These are phyloP conservation scores for Moesziomyces globuligerus DNA, from an alignment of 1,284 basidiomycete species.

Conservation along the genomic window DNA sequence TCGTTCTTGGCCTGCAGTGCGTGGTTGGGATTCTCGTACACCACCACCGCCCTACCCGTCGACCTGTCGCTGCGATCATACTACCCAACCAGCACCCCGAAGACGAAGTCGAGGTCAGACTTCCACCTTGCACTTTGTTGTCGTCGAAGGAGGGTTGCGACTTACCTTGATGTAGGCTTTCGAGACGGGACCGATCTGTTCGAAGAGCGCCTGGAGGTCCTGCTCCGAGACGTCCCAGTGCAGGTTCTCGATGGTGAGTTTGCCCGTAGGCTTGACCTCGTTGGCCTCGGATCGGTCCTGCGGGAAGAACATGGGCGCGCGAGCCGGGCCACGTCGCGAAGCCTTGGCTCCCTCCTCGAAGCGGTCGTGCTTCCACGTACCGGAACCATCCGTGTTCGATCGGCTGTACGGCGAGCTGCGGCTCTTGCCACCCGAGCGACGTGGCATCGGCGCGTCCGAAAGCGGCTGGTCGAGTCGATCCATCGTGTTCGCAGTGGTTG, in stretches of 20 bases:
- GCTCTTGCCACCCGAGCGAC: slow-evolving; percentile 19
- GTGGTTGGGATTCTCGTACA: slow-evolving; percentile 81
- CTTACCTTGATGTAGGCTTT: slow-evolving; percentile 89
- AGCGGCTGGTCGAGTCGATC: slow-evolving; percentile 35
- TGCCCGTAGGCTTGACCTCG: slow-evolving; percentile 45
- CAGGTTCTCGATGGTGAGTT: slow-evolving; percentile 82
- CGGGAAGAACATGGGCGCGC: slow-evolving; percentile 32
- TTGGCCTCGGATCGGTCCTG: slow-evolving; percentile 31
- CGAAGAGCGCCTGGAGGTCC: slow-evolving; percentile 80
- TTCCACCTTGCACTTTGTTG: too few species aligned
- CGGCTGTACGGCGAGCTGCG: slow-evolving; percentile 40
- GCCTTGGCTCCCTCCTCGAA: slow-evolving; percentile 9
- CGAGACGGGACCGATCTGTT: slow-evolving; percentile 88
- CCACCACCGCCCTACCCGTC: slow-evolving; percentile 81
- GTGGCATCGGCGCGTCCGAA: slow-evolving; percentile 8
- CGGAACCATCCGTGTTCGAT: slow-evolving; percentile 13
- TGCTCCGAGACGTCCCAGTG: slow-evolving; percentile 92
- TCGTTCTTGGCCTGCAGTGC: slow-evolving; percentile 85
- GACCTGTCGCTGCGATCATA: slow-evolving; percentile 96
- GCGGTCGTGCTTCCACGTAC: slow-evolving; percentile 43
- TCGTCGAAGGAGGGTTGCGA: background rate
- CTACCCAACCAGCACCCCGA: slow-evolving; percentile 69
- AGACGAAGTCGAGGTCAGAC: background rate
- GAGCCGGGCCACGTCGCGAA: slow-evolving; percentile 12
- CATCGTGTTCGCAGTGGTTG: slow-evolving; percentile 17